Base-by-base conservation (phyloP, 106 monocot genomes). In the Allium fistulosum region DNA sequence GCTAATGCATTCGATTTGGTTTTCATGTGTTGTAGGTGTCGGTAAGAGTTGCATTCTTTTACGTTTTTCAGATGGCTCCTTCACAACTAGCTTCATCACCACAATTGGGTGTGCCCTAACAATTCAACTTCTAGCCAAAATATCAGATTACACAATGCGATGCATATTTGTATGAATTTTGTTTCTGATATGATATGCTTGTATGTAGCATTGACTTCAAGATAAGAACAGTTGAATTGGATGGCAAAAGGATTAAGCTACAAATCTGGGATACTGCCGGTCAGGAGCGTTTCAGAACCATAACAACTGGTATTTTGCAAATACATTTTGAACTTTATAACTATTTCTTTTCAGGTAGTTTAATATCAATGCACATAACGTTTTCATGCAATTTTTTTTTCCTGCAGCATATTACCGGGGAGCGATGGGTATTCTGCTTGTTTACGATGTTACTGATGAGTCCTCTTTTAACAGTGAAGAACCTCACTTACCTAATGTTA, bases 351-450 rank as follows among this genome's bases (percentile, higher is more conserved):
- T 47, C 0, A 3, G 49, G 9, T 17, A 14, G 16, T 12, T 66
- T 66, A 17, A 15, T 66, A 8, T 28, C 6, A 5, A 66, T 16
- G 27, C 55, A 47, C 45, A 11, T 65, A 37, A 16, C 0, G 1
- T 37, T 55, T 13, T 22, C 7, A 52, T 61, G 6, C 2, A 15
- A 14, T n/a, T 46, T 64, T 55, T 57, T 46, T 47, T 64, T 17
- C 49, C 55, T 74, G 80, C 85, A 96, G 95, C 95, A 57, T 96
- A 96, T 63, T 96, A 96, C 69, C 82, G 95, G 48, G 95, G 95
- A 9, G 95, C 95, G 47, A 91, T 96, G 95, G 95, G 95, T 17
- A 96, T 96, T 78, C 86, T 96, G 77, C 91, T 96, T 80, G 91
- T 91, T 71, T 96, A 96, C 75, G 95, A 95, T 80, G 95, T 95